Evolutionary conservation across 2,329 filamentous ascomycete genomes (phyloP).

Genomic region (Aspergillus flavus): DNA sequence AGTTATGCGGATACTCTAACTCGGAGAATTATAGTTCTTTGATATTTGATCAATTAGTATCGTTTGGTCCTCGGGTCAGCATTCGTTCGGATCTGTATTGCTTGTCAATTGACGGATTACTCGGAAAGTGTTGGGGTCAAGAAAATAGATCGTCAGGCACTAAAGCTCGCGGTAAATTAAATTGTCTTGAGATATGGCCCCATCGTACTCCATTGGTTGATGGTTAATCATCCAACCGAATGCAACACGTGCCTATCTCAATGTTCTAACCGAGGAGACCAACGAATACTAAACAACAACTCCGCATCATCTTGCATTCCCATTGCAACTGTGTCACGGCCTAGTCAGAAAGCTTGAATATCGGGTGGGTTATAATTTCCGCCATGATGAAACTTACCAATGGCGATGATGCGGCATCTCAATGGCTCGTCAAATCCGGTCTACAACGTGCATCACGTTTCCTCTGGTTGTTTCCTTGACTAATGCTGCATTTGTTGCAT

Average conservation of each 20-base stretch:
- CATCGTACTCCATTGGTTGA: not conserved
- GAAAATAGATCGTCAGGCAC: not conserved
- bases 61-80: not conserved
- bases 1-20: not conserved
- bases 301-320: not conserved
- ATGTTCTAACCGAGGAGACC: not conserved
- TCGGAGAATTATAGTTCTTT: not conserved
- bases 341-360: not conserved
- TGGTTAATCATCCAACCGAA: not conserved
- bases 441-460: not conserved
- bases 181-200: not conserved
- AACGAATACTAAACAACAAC: not conserved
- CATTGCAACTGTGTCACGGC: constrained; percentile 2
- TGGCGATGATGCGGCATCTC: not conserved
- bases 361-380: not conserved
- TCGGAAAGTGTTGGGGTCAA: not conserved
- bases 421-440: constrained; percentile 14
- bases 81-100: not conserved
- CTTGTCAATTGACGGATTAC: not conserved
- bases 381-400: not conserved
- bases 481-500: not conserved
- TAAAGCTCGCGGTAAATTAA: not conserved
- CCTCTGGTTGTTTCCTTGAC: not conserved
- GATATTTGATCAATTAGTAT: not conserved
- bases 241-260: not conserved